Base-by-base conservation (phyloP, 148 eudicot species). In the Suaeda aralocaspica region DNA sequence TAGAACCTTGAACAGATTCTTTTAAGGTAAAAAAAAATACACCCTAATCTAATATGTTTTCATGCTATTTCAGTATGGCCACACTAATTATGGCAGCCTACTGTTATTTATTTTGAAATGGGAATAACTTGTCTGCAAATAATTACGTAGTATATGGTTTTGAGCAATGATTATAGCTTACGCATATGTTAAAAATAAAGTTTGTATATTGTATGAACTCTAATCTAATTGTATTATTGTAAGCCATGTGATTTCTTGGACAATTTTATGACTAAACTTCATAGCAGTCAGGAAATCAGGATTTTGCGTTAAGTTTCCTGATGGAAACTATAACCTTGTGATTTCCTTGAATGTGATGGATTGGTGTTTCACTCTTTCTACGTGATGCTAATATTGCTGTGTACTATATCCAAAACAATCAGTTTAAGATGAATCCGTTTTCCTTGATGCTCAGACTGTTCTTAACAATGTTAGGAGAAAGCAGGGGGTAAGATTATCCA, bases 401-500 rank as follows among this genome's bases (percentile, higher is more conserved):
- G 8, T 19, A 11, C 7, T 44, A 7, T 68, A 12, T 28, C 13
- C 39, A 51, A 42, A 15, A 9, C 73, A 61, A 29, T 50, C 31
- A 29, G 29, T 61, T 61, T 59, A 22, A 49, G 19, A 29, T 50
- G 31, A 29, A 10, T 64, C 51, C n/a, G 28, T 66, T 59, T 66
- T 66, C 33, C 22, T 39, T 41, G 64, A 67, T 49, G 45, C 79
- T 78, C 59, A 76, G 36, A 44, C 61, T 42, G 53, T 66, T 75
- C 64, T 78, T 74, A 31, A 70, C 53, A 48, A 72, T 80, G 59
- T 50, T 76, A 94, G 98, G 97, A 94, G 61, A 94, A 81, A 78
- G 80, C 97, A 49, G 97, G 96, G 65, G 98, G 98, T 46, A 91
- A 91, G 81, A 83, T 94, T 59, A 94, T 94, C 59, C 84, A 84